Base-by-base conservation (phyloP, 768 basidiomycete species). In the Lactarius psammicola region DNA sequence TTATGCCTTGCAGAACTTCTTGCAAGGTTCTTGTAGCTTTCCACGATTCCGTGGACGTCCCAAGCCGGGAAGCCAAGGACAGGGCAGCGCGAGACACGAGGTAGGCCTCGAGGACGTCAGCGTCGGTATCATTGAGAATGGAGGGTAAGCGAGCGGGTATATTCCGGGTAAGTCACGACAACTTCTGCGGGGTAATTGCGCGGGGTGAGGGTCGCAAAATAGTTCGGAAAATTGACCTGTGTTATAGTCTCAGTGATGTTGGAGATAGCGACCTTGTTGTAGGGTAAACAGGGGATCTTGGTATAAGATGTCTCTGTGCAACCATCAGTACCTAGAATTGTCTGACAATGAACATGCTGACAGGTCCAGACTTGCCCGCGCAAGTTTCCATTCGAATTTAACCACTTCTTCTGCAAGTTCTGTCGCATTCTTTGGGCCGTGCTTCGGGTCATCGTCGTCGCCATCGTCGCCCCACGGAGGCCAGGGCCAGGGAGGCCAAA, bases 401-500 rank as follows among this genome's bases (percentile, higher is more conserved):
- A 97, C 80, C 33, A 97, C 87, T 33, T 84, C 77, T 68, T 83
- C 83, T 0, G 95, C 89, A 8, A 95, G 79, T 56, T 84, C 81
- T 26, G 79, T 82, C 9, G 88, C 85, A 63, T 81, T 80, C 62
- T 84, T 78, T 0, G 81, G 83, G 23, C 79, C 78, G 59, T 87
- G 86, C 57, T 79, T 75, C 9, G 83, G 80, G 31, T 38, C 60
- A 30, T 73, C 74, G 33, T 82, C 79, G 20, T 77, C 75, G 40
- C 81, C 85, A 20, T 86, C 86, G 30, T 77, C 86, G 51, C 82
- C 87, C 90, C 90, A 94, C 6, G 94, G 93, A 72, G 91, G 89
- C 89, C 89, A 89, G 18, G 89, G 87, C 88, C 89, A 87, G 44
- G 88, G 88, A 51, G 90, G 90, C 89, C 88, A 91, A 33, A 84